These are phyloP conservation scores for Akanthomyces dipterigenus DNA, from an alignment of 2,329 filamentous ascomycete species.

Conservation along the genomic window DNA sequence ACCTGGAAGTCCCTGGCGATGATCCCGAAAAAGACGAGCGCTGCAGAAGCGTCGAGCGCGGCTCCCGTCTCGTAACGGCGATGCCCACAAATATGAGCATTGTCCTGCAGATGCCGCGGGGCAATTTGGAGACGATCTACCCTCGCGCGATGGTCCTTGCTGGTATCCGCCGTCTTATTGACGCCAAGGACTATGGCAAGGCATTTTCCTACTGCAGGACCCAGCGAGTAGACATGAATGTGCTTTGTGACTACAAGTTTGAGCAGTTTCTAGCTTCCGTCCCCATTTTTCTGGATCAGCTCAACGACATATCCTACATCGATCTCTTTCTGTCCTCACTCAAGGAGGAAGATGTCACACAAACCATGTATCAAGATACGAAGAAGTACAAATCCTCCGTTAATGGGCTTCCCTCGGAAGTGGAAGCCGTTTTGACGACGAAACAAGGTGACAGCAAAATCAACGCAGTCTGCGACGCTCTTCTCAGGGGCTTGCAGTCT, in stretches of 20 bases:
- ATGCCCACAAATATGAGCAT: constrained; percentile 83
- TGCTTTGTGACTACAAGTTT: constrained; percentile 88
- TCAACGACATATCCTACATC: constrained; percentile 73
- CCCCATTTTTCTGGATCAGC: constrained; percentile 71
- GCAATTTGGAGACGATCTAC: constrained; percentile 92
- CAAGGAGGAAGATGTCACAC: constrained; percentile 83
- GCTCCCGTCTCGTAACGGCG: constrained; percentile 77
- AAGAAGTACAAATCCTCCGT: constrained; percentile 34
- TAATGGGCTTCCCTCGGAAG: constrained; percentile 6
- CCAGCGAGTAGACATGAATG: constrained; percentile 96
- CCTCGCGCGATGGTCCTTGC: constrained; percentile 88
- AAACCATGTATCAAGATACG: constrained; percentile 91
- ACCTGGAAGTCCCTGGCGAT: constrained; percentile 75
- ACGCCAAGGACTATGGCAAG: constrained; percentile 69
- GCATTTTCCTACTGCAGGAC: constrained; percentile 86
- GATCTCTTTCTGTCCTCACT: constrained; percentile 88
- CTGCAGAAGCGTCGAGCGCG: constrained; percentile 86
- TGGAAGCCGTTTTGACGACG: constrained; percentile 14
- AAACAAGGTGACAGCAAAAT: constrained; percentile 51
- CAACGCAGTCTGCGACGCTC: constrained; percentile 81
- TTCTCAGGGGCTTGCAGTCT: constrained; percentile 60
- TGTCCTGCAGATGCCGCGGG: constrained; percentile 89
- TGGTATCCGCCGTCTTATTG: constrained; percentile 76
- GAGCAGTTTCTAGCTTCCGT: constrained; percentile 75
- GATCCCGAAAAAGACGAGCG: constrained; percentile 89